Conservation (phyloP, 2,329 filamentous ascomycete genomes). For the Thermothelomyces thermophilus region DNA sequence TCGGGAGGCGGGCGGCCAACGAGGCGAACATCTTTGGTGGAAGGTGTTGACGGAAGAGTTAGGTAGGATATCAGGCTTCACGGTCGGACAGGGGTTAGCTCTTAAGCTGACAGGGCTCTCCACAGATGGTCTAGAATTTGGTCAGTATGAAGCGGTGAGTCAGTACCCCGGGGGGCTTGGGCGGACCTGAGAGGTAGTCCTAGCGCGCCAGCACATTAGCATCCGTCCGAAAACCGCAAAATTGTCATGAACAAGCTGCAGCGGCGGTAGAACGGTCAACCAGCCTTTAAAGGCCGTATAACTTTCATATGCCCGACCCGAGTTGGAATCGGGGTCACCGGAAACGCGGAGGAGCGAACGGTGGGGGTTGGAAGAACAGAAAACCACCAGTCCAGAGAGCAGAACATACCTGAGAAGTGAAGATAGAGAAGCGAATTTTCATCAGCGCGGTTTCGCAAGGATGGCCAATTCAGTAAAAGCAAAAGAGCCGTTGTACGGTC, state of each 20-base stretch:
- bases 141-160: constrained; percentile 41
- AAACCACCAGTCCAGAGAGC: not conserved
- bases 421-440: constrained; percentile 77
- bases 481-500: constrained; percentile 20
- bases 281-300: constrained; percentile 4
- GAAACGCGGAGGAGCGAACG: constrained; percentile 9
- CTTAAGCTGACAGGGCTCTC: constrained; percentile 45
- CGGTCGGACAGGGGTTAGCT: constrained; percentile 26
- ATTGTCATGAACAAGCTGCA: constrained; percentile 6
- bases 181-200: constrained; percentile 72
- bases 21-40: constrained; percentile 60
- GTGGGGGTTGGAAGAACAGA: constrained; percentile 9
- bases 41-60: constrained; percentile 30
- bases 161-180: constrained; percentile 26
- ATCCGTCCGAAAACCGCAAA: constrained; percentile 15
- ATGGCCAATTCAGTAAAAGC: constrained; percentile 30
- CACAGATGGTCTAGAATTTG: constrained; percentile 44
- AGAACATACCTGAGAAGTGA: constrained; percentile 72
- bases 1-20: constrained; percentile 46
- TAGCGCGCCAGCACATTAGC: constrained; percentile 41
- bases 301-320: not conserved
- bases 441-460: constrained; percentile 63
- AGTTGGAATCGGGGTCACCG: constrained; percentile 3
- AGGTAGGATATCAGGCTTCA: constrained; percentile 20
- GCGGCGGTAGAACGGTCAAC: constrained; percentile 2